Evolutionary conservation across 306 rosid species (phyloP).

Genomic region (Vigna hirtella): DNA sequence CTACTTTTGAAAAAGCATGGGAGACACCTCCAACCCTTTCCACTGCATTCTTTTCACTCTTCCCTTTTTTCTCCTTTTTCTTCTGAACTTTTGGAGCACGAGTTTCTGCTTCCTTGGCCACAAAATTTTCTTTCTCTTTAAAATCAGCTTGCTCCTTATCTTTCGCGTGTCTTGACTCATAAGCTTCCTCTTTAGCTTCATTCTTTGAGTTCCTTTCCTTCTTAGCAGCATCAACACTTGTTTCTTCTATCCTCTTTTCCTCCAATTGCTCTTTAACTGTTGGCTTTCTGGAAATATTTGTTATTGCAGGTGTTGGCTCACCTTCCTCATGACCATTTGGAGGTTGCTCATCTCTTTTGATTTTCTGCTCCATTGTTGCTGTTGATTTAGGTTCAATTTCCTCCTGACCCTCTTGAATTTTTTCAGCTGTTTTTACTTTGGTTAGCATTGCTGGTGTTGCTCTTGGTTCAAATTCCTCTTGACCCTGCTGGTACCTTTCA

Average conservation of each 20-base stretch:
- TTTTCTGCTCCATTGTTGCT: background rate
- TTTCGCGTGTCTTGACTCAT: constrained; percentile 31
- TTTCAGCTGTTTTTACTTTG: background rate
- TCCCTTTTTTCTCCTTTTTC: constrained; percentile 15
- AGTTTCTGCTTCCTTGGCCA: constrained; percentile 22
- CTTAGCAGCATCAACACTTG: constrained; percentile 5
- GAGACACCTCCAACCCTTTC: constrained; percentile 37
- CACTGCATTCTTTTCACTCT: constrained; percentile 18
- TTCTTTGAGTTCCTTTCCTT: constrained; percentile 28
- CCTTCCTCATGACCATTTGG: constrained; percentile 24
- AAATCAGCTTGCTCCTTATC: constrained; percentile 24
- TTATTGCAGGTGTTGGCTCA: constrained; percentile 7
- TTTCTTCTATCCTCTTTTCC: constrained; percentile 21
- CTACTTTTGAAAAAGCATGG: constrained; percentile 39
- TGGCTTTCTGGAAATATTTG: background rate
- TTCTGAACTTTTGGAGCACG: constrained; percentile 11
- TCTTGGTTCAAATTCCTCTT: constrained; percentile 33
- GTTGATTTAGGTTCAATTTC: constrained; percentile 39
- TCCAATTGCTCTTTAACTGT: background rate
- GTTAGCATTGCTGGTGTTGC: background rate
- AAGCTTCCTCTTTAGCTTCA: constrained; percentile 35
- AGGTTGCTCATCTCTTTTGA: constrained; percentile 22
- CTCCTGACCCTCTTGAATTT: constrained; percentile 28
- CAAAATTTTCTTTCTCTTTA: constrained; percentile 32
- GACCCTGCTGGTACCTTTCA: constrained; percentile 12